Percentiles rank a stretch among this genome's conserved stretches.
These are phyloP conservation scores for Panicum miliaceum DNA, from an alignment of 176 grass and related monocot species.

Conservation along the genomic window DNA sequence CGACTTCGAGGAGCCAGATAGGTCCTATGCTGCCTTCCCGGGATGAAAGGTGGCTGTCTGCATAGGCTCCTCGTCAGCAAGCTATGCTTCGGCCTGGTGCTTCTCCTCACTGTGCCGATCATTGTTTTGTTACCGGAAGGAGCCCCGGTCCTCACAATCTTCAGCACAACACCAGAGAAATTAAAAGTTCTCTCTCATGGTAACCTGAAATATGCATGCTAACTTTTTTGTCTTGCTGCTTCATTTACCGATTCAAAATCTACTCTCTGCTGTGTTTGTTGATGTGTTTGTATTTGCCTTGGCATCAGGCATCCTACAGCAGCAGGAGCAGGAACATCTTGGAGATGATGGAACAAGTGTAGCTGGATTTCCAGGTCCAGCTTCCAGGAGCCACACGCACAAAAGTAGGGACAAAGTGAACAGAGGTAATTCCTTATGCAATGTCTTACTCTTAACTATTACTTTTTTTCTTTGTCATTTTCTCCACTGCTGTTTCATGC, in stretches of 20 bases:
- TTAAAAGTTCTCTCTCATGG: slow-evolving; percentile 51
- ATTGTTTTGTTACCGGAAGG: slow-evolving; percentile 42
- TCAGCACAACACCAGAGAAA: slow-evolving; percentile 39
- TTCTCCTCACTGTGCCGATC: slow-evolving; percentile 39
- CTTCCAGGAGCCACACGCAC: neutral
- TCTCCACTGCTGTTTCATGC: neutral
- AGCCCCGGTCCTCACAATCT: slow-evolving; percentile 43
- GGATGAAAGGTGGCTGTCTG: slow-evolving; percentile 48
- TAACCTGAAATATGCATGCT: slow-evolving; percentile 16
- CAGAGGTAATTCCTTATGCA: slow-evolving; percentile 38
- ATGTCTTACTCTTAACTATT: neutral
- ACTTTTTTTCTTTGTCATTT: neutral
- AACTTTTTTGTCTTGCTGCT: neutral
- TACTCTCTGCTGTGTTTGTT: slow-evolving; percentile 19
- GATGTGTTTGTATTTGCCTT: slow-evolving; percentile 11
- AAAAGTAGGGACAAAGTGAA: slow-evolving; percentile 30
- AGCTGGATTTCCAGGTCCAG: slow-evolving; percentile 17
- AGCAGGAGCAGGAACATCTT: slow-evolving; percentile 34
- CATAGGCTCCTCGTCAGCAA: slow-evolving; percentile 44
- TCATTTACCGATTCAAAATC: neutral
- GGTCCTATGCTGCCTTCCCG: slow-evolving; percentile 39
- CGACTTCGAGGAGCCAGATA: neutral
- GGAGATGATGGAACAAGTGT: neutral
- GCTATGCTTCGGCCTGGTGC: slow-evolving; percentile 42
- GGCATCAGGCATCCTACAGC: slow-evolving; percentile 38